A percentile compares a stretch with the other conserved stretches of the same genome.
Evolutionary conservation across 768 basidiomycete genomes (phyloP).

Genomic region (Termitomyces sp.): DNA sequence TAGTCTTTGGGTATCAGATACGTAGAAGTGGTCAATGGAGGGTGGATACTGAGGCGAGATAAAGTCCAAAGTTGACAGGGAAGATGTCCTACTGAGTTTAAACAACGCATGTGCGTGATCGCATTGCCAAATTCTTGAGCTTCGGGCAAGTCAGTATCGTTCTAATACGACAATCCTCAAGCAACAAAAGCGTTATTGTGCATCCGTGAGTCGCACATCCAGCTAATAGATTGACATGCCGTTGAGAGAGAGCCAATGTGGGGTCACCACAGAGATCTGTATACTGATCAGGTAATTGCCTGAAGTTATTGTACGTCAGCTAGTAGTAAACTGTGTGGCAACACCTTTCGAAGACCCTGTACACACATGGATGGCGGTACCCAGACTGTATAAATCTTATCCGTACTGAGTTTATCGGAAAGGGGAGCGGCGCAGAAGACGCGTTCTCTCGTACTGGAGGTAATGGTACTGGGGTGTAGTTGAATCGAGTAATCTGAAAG

Average conservation of each 20-base stretch:
- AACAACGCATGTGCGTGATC: neutral
- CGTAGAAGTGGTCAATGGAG: neutral
- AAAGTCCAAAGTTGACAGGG: constrained; percentile 4
- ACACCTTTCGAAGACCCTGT: constrained; percentile 7
- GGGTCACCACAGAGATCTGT: neutral
- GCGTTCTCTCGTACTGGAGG: neutral
- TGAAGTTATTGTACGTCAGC: constrained; percentile 6
- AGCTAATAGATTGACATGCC: neutral
- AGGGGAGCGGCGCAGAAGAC: neutral
- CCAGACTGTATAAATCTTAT: neutral
- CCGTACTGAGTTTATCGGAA: constrained; percentile 13
- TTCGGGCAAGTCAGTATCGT: neutral
- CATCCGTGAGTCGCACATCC: too few species aligned
- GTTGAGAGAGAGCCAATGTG: neutral
- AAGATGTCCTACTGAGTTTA: neutral
- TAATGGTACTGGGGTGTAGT: neutral
- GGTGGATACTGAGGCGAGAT: neutral
- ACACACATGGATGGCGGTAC: neutral
- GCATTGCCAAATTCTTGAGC: neutral
- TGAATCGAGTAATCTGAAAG: neutral
- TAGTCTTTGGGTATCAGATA: neutral
- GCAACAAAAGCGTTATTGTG: neutral
- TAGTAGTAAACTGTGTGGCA: constrained; percentile 1
- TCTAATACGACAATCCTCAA: neutral
- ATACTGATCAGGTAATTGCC: neutral